A percentile compares a stretch with the other conserved stretches of the same genome.
phyloP scores from a whole-genome alignment of 2,329 filamentous ascomycete species.

The Balansia obtecta region DNA sequence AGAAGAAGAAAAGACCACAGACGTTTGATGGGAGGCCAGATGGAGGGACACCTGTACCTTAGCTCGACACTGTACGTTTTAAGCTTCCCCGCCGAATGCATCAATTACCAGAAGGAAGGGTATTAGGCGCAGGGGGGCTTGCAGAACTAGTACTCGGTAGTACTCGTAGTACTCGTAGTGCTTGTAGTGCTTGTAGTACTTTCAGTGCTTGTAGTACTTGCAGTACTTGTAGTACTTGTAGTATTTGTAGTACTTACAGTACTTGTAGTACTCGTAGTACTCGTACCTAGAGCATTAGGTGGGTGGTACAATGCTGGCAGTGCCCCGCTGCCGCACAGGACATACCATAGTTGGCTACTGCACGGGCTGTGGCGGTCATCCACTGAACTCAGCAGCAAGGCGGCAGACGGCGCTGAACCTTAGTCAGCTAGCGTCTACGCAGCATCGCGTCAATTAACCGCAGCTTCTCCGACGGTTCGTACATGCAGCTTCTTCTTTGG shows the following conservation, averaged over 20 bases:
- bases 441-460: constrained; percentile 10
- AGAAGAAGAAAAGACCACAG: background rate
- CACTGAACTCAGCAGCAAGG: background rate
- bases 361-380: background rate
- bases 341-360: background rate
- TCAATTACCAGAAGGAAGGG: background rate
- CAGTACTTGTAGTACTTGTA: too few relatives aligned
- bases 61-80: constrained; percentile 8
- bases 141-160: background rate
- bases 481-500: background rate
- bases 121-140: background rate
- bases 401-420: background rate
- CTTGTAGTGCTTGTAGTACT: too few relatives aligned
- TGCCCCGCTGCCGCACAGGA: too few relatives aligned
- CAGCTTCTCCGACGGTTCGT: constrained; percentile 14
- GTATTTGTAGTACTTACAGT: too few relatives aligned
- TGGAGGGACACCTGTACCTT: constrained; percentile 11
- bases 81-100: constrained; percentile 10
- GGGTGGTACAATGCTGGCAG: too few relatives aligned
- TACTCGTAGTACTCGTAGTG: too few relatives aligned
- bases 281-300: too few relatives aligned
- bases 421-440: background rate
- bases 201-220: too few relatives aligned
- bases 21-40: background rate
- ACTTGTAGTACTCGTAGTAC: too few relatives aligned